Percentiles rank a stretch among this genome's conserved stretches.
Conservation (phyloP, 1,284 basidiomycete species). For the Ustilago sp. region DNA sequence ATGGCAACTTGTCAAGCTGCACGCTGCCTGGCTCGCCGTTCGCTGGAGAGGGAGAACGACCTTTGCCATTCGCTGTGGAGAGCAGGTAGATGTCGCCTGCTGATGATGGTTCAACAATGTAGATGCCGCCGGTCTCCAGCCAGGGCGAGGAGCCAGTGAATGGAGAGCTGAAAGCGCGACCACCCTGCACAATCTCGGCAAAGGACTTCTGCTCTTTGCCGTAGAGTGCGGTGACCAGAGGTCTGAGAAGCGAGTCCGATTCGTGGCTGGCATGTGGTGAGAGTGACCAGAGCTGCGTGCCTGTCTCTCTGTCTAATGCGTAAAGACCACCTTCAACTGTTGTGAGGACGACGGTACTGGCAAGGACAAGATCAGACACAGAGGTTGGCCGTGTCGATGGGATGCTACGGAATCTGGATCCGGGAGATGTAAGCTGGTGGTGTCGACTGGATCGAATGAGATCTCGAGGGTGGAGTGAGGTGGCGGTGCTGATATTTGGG, state of each 20-base stretch:
- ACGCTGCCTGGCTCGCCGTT: slow-evolving; percentile 40
- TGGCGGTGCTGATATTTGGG: slow-evolving; percentile 17
- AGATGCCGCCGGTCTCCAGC: slow-evolving; percentile 77
- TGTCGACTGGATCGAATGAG: slow-evolving; percentile 25
- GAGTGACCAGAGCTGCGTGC: slow-evolving; percentile 69
- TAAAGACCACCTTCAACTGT: slow-evolving; percentile 91
- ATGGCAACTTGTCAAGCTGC: slow-evolving; percentile 79
- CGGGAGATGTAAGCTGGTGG: slow-evolving; percentile 22
- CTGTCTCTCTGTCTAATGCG: slow-evolving; percentile 83
- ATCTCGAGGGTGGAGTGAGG: slow-evolving; percentile 21
- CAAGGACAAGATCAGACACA: slow-evolving; percentile 73
- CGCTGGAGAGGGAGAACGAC: slow-evolving; percentile 13
- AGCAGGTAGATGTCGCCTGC: slow-evolving; percentile 85
- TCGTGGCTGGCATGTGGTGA: slow-evolving; percentile 42
- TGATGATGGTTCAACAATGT: slow-evolving; percentile 89
- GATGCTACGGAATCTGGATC: slow-evolving; percentile 35
- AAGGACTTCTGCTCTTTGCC: slow-evolving; percentile 57
- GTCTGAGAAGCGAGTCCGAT: slow-evolving; percentile 50
- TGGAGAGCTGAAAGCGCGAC: slow-evolving; percentile 32
- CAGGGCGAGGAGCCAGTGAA: slow-evolving; percentile 68
- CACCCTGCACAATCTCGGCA: slow-evolving; percentile 54
- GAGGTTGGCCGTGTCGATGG: slow-evolving; percentile 33
- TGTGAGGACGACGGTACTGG: slow-evolving; percentile 83
- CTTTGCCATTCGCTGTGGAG: slow-evolving; percentile 69
- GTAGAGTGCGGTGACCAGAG: slow-evolving; percentile 59